Evolutionary conservation across 345 rosid species (phyloP).

Genomic region (Odontarrhena argentea): DNA sequence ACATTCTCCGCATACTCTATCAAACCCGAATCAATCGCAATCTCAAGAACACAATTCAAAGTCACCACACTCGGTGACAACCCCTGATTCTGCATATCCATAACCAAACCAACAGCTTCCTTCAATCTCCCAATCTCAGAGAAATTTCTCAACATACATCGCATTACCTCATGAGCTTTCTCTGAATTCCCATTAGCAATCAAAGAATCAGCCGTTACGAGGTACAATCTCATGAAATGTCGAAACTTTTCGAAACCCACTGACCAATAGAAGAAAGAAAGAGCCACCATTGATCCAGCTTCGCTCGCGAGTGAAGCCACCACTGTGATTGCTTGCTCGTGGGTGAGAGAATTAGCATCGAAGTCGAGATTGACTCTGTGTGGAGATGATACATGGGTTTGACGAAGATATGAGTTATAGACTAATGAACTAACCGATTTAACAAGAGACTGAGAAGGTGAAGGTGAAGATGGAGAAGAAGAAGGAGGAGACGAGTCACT

Average conservation of each 20-base stretch:
- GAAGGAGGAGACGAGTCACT: not conserved
- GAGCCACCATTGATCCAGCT: conserved; percentile 81
- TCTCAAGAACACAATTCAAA: conserved; percentile 53
- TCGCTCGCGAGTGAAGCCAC: conserved; percentile 77
- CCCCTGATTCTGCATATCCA: conserved; percentile 80
- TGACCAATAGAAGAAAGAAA: conserved; percentile 80
- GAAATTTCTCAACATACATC: conserved; percentile 69
- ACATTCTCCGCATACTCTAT: conserved; percentile 60
- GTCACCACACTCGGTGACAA: conserved; percentile 46
- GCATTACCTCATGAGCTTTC: conserved; percentile 70
- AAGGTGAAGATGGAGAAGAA: conserved; percentile 16
- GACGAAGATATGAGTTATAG: conserved; percentile 53
- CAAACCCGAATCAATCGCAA: conserved; percentile 53
- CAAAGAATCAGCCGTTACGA: conserved; percentile 62
- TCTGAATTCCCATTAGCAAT: conserved; percentile 60
- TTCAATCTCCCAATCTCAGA: conserved; percentile 69
- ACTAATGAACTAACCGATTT: conserved; percentile 60
- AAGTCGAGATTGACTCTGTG: conserved; percentile 49
- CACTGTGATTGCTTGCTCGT: conserved; percentile 69
- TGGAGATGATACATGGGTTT: conserved; percentile 43
- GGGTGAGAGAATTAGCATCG: conserved; percentile 54
- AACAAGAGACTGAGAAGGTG: conserved; percentile 52
- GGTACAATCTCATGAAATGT: conserved; percentile 78
- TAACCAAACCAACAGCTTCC: conserved; percentile 68
- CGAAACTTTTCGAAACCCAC: conserved; percentile 58